Evolutionary conservation across 1,139 yeast genomes (phyloP).

Genomic region (Casaregolazyma lundiana): DNA sequence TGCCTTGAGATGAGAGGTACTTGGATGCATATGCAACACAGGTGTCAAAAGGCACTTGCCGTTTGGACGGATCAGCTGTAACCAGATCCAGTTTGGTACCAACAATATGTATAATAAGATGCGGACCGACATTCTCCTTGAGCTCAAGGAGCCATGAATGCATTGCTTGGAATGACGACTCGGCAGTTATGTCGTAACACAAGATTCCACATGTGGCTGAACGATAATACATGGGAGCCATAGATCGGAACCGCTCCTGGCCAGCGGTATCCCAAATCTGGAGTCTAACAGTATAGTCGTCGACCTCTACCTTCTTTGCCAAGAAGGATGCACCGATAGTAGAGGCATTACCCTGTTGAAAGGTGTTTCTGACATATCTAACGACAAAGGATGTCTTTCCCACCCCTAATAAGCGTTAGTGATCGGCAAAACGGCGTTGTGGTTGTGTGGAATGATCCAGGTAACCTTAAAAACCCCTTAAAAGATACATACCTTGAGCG

Average conservation of each 20-base stretch:
- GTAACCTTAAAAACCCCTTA: not conserved
- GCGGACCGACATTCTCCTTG: slow-evolving; percentile 79
- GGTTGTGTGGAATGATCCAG: not conserved
- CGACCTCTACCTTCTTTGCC: slow-evolving; percentile 84
- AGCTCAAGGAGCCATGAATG: slow-evolving; percentile 86
- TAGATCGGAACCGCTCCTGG: slow-evolving; percentile 84
- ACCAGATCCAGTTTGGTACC: slow-evolving; percentile 80
- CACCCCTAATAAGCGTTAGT: slow-evolving; percentile 51
- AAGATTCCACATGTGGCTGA: slow-evolving; percentile 92
- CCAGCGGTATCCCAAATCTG: slow-evolving; percentile 98
- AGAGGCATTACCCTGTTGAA: slow-evolving; percentile 87
- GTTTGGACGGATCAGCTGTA: slow-evolving; percentile 32
- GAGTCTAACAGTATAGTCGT: slow-evolving; percentile 76
- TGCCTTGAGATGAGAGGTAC: slow-evolving; percentile 26
- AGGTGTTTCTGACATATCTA: slow-evolving; percentile 84
- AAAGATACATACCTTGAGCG: slow-evolving; percentile 30
- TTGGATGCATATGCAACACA: slow-evolving; percentile 35
- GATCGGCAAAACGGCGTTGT: not conserved
- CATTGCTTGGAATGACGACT: slow-evolving; percentile 89
- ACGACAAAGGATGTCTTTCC: slow-evolving; percentile 88
- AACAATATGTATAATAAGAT: slow-evolving; percentile 78
- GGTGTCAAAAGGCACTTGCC: slow-evolving; percentile 36
- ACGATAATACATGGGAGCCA: slow-evolving; percentile 93
- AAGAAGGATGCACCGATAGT: slow-evolving; percentile 94
- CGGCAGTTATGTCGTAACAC: slow-evolving; percentile 86